A percentile compares a stretch with the other conserved stretches of the same genome.
These are phyloP conservation scores for Clitoria ternatea DNA, from an alignment of 306 rosid species.

Conservation along the genomic window DNA sequence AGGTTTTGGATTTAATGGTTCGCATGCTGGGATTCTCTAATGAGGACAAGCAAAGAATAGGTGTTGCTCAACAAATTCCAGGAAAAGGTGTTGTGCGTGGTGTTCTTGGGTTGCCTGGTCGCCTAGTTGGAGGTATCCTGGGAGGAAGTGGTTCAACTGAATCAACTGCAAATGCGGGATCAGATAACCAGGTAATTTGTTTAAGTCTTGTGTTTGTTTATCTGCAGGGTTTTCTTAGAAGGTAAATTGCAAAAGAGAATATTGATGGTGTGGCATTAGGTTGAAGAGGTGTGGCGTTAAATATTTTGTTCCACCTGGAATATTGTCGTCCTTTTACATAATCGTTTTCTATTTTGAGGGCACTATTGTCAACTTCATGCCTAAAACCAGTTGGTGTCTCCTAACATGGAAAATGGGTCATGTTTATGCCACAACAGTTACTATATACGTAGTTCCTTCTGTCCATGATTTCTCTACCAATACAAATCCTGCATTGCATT, in stretches of 20 bases:
- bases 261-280: background rate
- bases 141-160: conserved; percentile 62
- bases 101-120: conserved; percentile 89
- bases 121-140: conserved; percentile 90
- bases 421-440: background rate
- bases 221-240: background rate
- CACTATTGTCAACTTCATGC: background rate
- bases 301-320: background rate
- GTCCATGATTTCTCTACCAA: background rate
- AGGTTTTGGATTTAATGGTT: conserved; percentile 98
- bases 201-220: background rate
- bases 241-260: background rate
- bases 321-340: background rate
- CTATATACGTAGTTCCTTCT: background rate
- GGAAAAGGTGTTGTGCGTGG: conserved; percentile 98
- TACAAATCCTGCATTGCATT: background rate
- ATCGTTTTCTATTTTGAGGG: background rate
- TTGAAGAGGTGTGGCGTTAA: background rate
- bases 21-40: conserved; percentile 94
- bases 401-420: background rate
- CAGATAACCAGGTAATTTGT: conserved; percentile 68
- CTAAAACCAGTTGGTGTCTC: background rate
- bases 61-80: conserved; percentile 75
- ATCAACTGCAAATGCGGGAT: conserved; percentile 42
- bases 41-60: conserved; percentile 92